Percentiles rank a stretch among this genome's conserved stretches.
These are phyloP conservation scores for Metschnikowia picachoensis DNA, from an alignment of 805 yeast genomes.

Conservation along the genomic window DNA sequence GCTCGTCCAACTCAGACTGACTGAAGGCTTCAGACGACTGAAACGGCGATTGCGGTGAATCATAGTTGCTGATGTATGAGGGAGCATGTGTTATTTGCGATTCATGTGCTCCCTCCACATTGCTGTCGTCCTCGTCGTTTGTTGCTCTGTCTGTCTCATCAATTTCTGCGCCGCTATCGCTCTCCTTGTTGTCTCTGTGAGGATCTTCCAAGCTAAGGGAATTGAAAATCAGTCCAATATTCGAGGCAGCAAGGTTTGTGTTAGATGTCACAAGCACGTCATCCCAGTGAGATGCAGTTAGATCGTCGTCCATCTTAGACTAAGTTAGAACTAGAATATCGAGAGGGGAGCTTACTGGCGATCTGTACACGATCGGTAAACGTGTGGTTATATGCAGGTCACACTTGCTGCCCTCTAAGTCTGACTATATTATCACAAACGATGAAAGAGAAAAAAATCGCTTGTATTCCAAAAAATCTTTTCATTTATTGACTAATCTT, in stretches of 20 bases:
- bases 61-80: too few relatives aligned
- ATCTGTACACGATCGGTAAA: too few relatives aligned
- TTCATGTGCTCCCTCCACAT: background rate
- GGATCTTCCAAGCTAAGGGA: slow-evolving; percentile 14
- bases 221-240: slow-evolving; percentile 12
- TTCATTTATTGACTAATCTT: too few relatives aligned
- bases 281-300: slow-evolving; percentile 59
- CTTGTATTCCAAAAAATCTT: too few relatives aligned
- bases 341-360: too few relatives aligned
- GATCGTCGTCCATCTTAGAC: slow-evolving; percentile 42
- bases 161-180: slow-evolving; percentile 7
- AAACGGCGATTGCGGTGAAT: background rate
- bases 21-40: background rate
- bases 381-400: background rate
- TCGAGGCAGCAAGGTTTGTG: slow-evolving; percentile 1
- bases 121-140: slow-evolving; percentile 8
- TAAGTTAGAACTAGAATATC: too few relatives aligned
- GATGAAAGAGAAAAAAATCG: too few relatives aligned
- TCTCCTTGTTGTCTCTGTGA: slow-evolving; percentile 16
- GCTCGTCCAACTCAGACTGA: slow-evolving; percentile 21
- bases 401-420: too few relatives aligned
- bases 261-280: slow-evolving; percentile 43
- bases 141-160: slow-evolving; percentile 2
- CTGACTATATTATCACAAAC: too few relatives aligned
- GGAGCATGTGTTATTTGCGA: background rate